These are phyloP conservation scores for Solanum peruvianum DNA, from an alignment of 257 asterid species.

Conservation along the genomic window DNA sequence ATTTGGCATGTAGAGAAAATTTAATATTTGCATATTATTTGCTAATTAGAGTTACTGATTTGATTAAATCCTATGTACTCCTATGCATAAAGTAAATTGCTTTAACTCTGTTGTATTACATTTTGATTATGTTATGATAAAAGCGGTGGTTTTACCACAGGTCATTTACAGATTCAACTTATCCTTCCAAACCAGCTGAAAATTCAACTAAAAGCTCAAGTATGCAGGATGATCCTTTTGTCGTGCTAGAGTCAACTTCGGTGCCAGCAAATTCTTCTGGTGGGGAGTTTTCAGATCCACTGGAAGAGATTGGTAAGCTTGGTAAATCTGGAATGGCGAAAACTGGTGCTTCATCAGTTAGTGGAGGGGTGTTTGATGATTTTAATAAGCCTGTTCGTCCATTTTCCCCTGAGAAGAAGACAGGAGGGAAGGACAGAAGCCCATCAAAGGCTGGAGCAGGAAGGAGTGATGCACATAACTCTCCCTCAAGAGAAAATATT, in stretches of 20 bases:
- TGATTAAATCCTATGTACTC: not conserved
- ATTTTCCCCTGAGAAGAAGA: constrained; percentile 46
- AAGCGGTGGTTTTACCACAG: constrained; percentile 21
- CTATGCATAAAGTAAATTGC: not conserved
- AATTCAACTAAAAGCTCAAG: constrained; percentile 32
- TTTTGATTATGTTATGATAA: not conserved
- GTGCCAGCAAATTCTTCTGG: constrained; percentile 36
- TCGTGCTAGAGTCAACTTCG: constrained; percentile 47
- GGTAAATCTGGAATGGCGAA: constrained; percentile 50
- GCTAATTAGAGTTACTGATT: not conserved
- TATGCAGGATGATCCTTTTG: constrained; percentile 62
- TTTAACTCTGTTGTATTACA: not conserved
- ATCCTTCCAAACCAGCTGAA: constrained; percentile 41
- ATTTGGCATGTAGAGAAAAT: not conserved
- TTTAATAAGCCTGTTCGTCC: constrained; percentile 42
- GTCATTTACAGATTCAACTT: constrained; percentile 53
- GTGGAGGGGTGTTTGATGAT: constrained; percentile 69
- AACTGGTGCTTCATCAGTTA: constrained; percentile 42
- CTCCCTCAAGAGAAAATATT: constrained; percentile 33
- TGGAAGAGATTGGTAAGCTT: constrained; percentile 50
- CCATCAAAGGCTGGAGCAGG: constrained; percentile 34
- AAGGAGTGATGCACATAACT: constrained; percentile 22
- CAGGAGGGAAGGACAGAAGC: constrained; percentile 40
- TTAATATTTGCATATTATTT: not conserved
- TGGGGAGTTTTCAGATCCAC: constrained; percentile 46